Base-by-base conservation (phyloP, 805 yeast genomes). In the Ogataea trehalophila region DNA sequence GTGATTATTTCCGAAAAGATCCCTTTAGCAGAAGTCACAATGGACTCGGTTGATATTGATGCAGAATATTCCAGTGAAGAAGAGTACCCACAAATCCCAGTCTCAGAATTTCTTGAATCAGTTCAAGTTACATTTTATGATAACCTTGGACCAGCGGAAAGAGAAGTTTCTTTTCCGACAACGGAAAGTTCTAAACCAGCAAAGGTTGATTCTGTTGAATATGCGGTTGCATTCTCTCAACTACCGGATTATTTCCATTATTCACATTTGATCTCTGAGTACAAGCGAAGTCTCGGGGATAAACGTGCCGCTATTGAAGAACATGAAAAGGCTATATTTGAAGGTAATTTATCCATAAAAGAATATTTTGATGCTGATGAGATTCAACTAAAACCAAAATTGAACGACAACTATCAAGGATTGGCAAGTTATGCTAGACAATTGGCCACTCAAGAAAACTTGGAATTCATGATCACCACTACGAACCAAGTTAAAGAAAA, bases 61-160 rank as follows among this genome's bases (percentile, higher is more conserved):
- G 59, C 58, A 2, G 59, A 55, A 6, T 51, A 52, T 14, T 57
- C 49, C 22, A 50, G 50, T 34, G 59, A 55, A 6, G 55, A 58
- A n/a, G 65, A 61, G 29, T 62, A 63, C 40, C 49, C 57, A 4
- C 62, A 62, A 36, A 56, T 62, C 2, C 47, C 68, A 6, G 49
- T 64, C 8, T 55, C 58, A 7, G 50, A 54, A 5, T 65, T 65
- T 41, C 48, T 65, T 33, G 50, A 52, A 9, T 62, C 63, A 36
- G 65, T 63, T 2, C 59, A 59, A 36, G 66, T 64, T 16, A 62
- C 59, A 23, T 65, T 65, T 45, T 62, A 56, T 49, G 68, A 63
- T 42, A 51, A 52, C 31, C 57, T 64, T 23, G 65, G 64, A 0
- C 66, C 67, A 3, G 57, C 63, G 2, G 67, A 63, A 26, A 50